phyloP scores from a whole-genome alignment of 495 filamentous ascomycete species.

The Aspergillus asperescens region DNA sequence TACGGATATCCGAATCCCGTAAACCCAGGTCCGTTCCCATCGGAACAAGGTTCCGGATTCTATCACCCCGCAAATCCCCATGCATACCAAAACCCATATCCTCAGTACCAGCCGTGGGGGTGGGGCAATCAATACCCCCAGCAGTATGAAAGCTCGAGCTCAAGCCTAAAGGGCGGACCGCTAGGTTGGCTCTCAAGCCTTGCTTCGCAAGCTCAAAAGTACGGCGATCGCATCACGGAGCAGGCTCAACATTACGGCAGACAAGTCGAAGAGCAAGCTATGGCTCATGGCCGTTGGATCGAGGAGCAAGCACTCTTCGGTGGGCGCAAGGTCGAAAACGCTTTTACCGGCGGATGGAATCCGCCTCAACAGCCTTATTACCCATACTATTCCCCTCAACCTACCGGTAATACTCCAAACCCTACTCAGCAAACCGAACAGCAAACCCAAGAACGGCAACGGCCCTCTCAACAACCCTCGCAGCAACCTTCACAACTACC shows the following conservation, averaged over 20 bases:
- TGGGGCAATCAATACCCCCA: conserved; percentile 29
- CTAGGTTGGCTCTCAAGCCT: conserved; percentile 36
- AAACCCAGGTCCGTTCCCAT: conserved; percentile 14
- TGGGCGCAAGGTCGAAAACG: conserved; percentile 24
- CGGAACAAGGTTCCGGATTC: conserved; percentile 23
- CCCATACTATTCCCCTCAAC: conserved; percentile 5
- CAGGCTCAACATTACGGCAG: conserved; percentile 39
- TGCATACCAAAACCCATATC: conserved; percentile 28
- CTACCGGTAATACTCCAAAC: conserved; percentile 2
- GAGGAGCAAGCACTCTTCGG: conserved; percentile 36
- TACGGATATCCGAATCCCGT: conserved; percentile 19
- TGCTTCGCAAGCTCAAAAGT: conserved; percentile 39
- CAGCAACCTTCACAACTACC: not conserved
- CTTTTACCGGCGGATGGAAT: conserved; percentile 18
- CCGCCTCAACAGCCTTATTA: conserved; percentile 14
- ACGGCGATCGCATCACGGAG: conserved; percentile 40
- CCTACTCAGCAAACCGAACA: not conserved
- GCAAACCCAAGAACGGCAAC: not conserved
- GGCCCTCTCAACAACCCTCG: not conserved
- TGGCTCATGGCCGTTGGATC: conserved; percentile 39
- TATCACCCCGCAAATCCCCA: conserved; percentile 17
- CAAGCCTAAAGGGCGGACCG: conserved; percentile 27
- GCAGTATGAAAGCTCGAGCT: conserved; percentile 21
- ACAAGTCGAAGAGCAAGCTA: conserved; percentile 40
- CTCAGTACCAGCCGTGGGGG: conserved; percentile 28